These are phyloP conservation scores for Plasmodium reichenowi DNA, from an alignment of 169 alveolate species.

Conservation along the genomic window DNA sequence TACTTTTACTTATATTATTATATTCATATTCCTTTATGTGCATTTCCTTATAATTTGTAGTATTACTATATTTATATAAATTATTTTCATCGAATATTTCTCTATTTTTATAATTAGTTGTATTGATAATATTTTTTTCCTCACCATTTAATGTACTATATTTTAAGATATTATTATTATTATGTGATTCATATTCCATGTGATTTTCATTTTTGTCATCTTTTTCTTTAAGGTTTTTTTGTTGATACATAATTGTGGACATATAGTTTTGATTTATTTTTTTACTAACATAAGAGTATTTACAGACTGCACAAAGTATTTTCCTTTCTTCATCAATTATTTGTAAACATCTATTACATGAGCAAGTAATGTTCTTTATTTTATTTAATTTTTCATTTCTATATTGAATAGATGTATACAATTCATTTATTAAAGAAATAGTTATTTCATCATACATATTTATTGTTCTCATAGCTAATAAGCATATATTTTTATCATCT, in stretches of 20 bases:
- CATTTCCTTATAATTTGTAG: no score
- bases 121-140: no score
- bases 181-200: background rate
- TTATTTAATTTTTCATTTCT: constrained; percentile 45
- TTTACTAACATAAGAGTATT: constrained; percentile 68
- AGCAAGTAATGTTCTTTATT: constrained; percentile 33
- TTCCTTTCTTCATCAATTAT: constrained; percentile 76
- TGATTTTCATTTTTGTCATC: background rate
- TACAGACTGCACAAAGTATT: constrained; percentile 56
- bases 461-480: constrained; percentile 71
- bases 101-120: no score
- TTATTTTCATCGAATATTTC: no score
- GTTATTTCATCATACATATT: constrained; percentile 72
- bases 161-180: background rate
- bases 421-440: constrained; percentile 51
- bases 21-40: no score
- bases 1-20: no score
- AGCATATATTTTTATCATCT: constrained; percentile 52
- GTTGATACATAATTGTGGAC: background rate
- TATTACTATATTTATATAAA: no score
- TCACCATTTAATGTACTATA: no score
- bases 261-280: background rate
- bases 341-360: constrained; percentile 69
- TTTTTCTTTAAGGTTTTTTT: background rate
- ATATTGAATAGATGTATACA: constrained; percentile 58